phyloP scores from a whole-genome alignment of 192 early-diverging fungal genomes.

The Globomyces pollinis-pini region DNA sequence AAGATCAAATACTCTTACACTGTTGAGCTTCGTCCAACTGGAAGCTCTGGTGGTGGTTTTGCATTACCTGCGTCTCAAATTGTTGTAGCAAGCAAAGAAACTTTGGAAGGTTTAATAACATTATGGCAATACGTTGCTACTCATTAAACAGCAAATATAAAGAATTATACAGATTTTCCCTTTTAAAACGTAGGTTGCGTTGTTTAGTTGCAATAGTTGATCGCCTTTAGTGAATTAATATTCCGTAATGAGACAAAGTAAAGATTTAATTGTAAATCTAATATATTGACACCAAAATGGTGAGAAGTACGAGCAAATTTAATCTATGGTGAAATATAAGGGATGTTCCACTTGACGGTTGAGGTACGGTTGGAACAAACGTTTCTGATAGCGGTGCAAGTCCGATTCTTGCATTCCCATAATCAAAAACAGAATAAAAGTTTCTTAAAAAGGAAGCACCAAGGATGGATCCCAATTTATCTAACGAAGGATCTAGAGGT shows the following conservation, averaged over 20 bases:
- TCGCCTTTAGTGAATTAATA: no score
- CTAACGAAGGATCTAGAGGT: neutral
- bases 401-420: neutral
- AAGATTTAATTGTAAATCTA: no score
- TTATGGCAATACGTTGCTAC: neutral
- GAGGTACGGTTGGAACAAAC: no score
- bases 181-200: no score
- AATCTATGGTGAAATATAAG: no score
- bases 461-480: neutral
- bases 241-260: no score
- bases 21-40: conserved; percentile 21
- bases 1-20: conserved; percentile 10
- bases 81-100: conserved; percentile 20
- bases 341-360: no score
- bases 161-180: no score
- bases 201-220: no score
- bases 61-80: conserved; percentile 18
- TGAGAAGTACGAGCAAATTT: no score
- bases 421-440: conserved; percentile 15
- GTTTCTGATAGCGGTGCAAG: no score
- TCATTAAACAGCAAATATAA: neutral
- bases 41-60: conserved; percentile 15
- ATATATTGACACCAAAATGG: no score
- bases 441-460: conserved; percentile 5
- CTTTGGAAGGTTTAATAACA: conserved; percentile 2